Base-by-base conservation (phyloP, 257 asterid genomes). In the Salvia miltiorrhiza region DNA sequence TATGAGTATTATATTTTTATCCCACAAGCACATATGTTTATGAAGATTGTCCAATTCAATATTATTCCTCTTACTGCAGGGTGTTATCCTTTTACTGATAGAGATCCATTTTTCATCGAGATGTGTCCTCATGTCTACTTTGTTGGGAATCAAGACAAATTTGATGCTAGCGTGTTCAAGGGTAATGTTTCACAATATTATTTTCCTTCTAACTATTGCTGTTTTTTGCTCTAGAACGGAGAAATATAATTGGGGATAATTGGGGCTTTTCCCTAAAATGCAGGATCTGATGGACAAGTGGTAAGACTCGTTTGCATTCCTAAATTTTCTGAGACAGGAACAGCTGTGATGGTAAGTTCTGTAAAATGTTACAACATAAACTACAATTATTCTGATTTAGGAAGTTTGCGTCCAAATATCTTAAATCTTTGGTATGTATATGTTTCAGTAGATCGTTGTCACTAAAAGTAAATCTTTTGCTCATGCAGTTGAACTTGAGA, bases 81-180 rank as follows among this genome's bases (percentile, higher is more conserved):
- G 21, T 94, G 99, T 78, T 91, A 94, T 82, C 99, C 99, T 8
- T 94, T 84, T 71, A 91, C 96, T 28, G 97, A 94, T 75, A 82
- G 92, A 81, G 99, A 94, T 77, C 97, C 97, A 63, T 91, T 94
- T 74, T 87, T 83, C 78, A n/a, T 91, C 35, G 97, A 94, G 84
- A 73, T 68, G n/a, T 91, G 97, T 71, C 97, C 99, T 76, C 97
- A 89, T 75, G 96, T 91, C 76, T 91, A 91, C 83, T 94, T 91
- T 74, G 80, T 76, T 67, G 97, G 97, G 53, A 94, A 94, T 82
- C 99, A 89, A 84, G 89, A 87, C 43, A 86, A 86, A 75, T 87
- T 77, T 23, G 95, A 85, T 75, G 68, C 89, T 71, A 73, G 85
- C 76, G 67, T 80, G 76, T 83, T 85, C 52, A 76, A 83, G 70